These are phyloP conservation scores for Physcomitrium patens DNA, from an alignment of 225 moss, liverwort and hornwort genomes.

Conservation along the genomic window DNA sequence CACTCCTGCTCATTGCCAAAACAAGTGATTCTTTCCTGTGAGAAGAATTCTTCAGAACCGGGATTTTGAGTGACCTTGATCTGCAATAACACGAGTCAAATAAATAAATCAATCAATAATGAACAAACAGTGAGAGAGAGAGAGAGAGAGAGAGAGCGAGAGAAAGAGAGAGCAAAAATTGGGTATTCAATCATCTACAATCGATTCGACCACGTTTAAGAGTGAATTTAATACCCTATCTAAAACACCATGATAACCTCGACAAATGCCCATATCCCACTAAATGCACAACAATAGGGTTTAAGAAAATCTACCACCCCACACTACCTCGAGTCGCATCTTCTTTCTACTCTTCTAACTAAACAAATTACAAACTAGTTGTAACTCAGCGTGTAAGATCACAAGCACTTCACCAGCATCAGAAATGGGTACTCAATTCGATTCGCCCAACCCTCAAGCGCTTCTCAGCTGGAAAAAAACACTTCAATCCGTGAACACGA, in stretches of 20 bases:
- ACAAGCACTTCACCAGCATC: not conserved
- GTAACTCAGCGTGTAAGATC: not conserved
- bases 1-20: conserved; percentile 39
- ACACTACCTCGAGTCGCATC: not conserved
- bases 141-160: too few relatives aligned
- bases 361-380: too few relatives aligned
- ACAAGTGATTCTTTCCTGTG: conserved; percentile 28
- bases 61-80: conserved; percentile 26
- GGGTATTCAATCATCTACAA: too few relatives aligned
- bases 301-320: not conserved
- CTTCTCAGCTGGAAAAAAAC: not conserved
- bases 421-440: not conserved
- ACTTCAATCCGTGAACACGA: not conserved
- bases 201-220: too few relatives aligned
- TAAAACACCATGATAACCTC: not conserved
- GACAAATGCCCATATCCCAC: not conserved
- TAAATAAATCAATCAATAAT: too few relatives aligned
- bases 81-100: conserved; percentile 10
- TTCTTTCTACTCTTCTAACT: too few relatives aligned
- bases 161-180: too few relatives aligned
- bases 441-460: not conserved
- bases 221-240: not conserved
- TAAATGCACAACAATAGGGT: not conserved
- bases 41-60: conserved; percentile 27
- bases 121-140: too few relatives aligned